phyloP scores from a whole-genome alignment of 108 stramenopile genomes.

The Discostella stelligeroides region DNA sequence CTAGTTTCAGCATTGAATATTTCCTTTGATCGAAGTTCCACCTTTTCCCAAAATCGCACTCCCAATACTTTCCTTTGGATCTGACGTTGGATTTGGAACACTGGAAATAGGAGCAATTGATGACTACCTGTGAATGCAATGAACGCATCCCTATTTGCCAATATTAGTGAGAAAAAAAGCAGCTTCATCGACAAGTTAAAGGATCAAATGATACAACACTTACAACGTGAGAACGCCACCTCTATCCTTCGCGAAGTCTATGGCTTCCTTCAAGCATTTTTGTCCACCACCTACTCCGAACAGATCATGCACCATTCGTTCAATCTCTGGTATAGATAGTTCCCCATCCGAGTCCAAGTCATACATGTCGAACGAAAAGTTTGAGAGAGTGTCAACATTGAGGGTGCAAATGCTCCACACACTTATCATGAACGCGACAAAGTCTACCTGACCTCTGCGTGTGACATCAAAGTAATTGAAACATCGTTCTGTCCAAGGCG shows the following conservation, averaged over 20 bases:
- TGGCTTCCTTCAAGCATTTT: constrained; percentile 35
- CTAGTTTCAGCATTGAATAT: constrained; percentile 20
- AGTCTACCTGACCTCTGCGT: constrained; percentile 51
- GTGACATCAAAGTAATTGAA: constrained; percentile 55
- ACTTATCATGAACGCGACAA: constrained; percentile 52
- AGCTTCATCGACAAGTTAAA: background rate
- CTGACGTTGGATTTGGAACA: constrained; percentile 46
- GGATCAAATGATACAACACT: background rate
- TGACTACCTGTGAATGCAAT: constrained; percentile 39
- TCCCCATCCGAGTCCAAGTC: constrained; percentile 52
- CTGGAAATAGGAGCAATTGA: constrained; percentile 46
- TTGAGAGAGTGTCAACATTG: constrained; percentile 43
- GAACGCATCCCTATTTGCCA: constrained; percentile 26
- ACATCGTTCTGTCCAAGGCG: constrained; percentile 46
- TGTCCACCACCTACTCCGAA: constrained; percentile 38
- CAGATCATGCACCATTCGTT: constrained; percentile 52
- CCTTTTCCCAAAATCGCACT: constrained; percentile 30
- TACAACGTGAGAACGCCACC: constrained; percentile 43
- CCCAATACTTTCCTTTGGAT: constrained; percentile 46
- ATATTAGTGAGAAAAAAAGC: background rate
- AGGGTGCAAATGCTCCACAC: constrained; percentile 57
- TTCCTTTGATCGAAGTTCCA: constrained; percentile 37
- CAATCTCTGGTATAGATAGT: constrained; percentile 52
- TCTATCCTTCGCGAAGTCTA: constrained; percentile 34
- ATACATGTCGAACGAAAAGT: constrained; percentile 63